Conservation (phyloP, 2,329 filamentous ascomycete genomes). For the Endocalyx cinctus region DNA sequence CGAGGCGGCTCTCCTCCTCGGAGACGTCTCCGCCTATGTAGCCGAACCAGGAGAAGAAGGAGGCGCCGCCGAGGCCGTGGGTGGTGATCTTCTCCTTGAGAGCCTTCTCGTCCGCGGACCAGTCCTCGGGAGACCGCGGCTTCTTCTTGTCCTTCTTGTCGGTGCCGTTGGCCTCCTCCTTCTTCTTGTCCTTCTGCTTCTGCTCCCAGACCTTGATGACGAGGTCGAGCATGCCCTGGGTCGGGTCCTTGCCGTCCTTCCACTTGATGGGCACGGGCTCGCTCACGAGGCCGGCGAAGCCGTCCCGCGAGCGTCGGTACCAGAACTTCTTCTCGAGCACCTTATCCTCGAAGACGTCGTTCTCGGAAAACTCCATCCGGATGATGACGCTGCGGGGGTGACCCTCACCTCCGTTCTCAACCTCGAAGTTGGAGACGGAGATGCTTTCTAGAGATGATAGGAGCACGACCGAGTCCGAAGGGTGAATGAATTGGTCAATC, state of each 20-base stretch:
- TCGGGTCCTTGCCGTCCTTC: constrained; percentile 83
- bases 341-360: constrained; percentile 75
- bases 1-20: constrained; percentile 65
- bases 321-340: constrained; percentile 89
- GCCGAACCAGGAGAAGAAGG: constrained; percentile 89
- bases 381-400: constrained; percentile 78
- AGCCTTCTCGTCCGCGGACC: constrained; percentile 49
- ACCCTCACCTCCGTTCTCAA: constrained; percentile 56
- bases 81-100: constrained; percentile 53
- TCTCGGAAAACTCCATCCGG: constrained; percentile 73
- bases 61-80: constrained; percentile 60
- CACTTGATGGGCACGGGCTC: constrained; percentile 86
- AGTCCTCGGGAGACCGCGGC: constrained; percentile 50
- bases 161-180: constrained; percentile 29
- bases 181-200: constrained; percentile 35
- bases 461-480: constrained; percentile 71
- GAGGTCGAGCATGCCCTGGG: constrained; percentile 70
- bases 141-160: constrained; percentile 30
- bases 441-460: constrained; percentile 63
- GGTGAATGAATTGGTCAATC: constrained; percentile 83
- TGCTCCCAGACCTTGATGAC: constrained; percentile 67
- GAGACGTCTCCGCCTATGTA: constrained; percentile 67
- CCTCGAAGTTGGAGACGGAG: constrained; percentile 75
- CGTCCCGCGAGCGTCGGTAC: constrained; percentile 65
- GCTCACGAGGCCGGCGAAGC: constrained; percentile 74